Base-by-base conservation (phyloP, 75 land plant genomes). In the Adiantum capillusveneris region DNA sequence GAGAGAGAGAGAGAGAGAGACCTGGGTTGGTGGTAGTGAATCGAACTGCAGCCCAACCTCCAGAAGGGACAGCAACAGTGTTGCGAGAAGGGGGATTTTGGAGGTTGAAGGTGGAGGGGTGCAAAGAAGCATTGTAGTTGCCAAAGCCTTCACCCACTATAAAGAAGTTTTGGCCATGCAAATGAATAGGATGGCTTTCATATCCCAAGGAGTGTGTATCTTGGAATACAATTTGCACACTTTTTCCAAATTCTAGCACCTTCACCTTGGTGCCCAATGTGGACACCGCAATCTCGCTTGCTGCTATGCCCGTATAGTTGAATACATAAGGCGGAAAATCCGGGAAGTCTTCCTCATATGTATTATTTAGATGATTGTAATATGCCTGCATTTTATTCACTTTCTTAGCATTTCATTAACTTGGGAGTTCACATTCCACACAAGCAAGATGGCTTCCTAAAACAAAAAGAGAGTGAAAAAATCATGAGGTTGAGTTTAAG, bases 21-120 rank as follows among this genome's bases (percentile, higher is more conserved):
- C 75, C 75, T 20, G 75, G 75, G 48, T 72, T 72, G 58, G 59
- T 60, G 11, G 75, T 59, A 50, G 28, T 30, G 48, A 68, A 72
- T 18, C 75, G 46, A 25, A 72, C 27, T 1, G 57, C 75, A 42
- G 62, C 63, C 75, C 75, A 72, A 25, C 75, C 75, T 20, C 64
- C 64, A 44, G 25, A 49, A 1, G 72, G 72, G 20, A 72, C 72
- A 17, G 53, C 71, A 13, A 55, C 19, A 13, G 75, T 72, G 48
- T 72, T 72, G 7, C 75, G 55, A 29, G 55, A 50, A n/a, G 63
- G 71, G 17, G 75, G 75, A 54, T 72, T 42, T 11, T 58, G 19
- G n/a, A 72, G 58, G 37, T 72, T 72, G 71, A 72, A 72, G 18
- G 44, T 49, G 0, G 39, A 0, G 0, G 71, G 71, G 27, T 72